These are phyloP conservation scores for Aquilaria sinensis DNA, from an alignment of 345 rosid genomes.

Conservation along the genomic window DNA sequence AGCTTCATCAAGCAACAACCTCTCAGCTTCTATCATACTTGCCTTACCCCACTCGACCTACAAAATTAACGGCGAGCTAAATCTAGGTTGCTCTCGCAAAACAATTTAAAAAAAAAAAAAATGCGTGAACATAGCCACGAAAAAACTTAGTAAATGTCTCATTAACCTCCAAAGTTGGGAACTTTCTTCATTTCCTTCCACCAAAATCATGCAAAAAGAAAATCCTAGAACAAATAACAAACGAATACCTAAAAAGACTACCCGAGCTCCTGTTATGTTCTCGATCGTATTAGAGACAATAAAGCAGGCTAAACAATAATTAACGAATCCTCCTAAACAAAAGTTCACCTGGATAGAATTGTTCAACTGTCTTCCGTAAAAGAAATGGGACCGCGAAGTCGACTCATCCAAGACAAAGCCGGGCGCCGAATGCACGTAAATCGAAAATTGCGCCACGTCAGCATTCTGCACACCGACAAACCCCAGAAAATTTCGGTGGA, in stretches of 20 bases:
- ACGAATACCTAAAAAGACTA: too few relatives aligned
- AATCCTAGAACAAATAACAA: neutral
- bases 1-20: slow-evolving; percentile 66
- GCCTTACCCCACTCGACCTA: slow-evolving; percentile 92
- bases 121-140: too few relatives aligned
- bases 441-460: slow-evolving; percentile 55
- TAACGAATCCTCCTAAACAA: neutral
- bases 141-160: neutral
- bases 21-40: slow-evolving; percentile 87
- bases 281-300: too few relatives aligned
- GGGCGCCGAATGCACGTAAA: slow-evolving; percentile 71
- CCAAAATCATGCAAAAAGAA: too few relatives aligned
- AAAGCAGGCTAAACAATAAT: neutral
- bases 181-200: neutral
- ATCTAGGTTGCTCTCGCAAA: slow-evolving; percentile 4
- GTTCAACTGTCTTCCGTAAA: slow-evolving; percentile 62
- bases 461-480: slow-evolving; percentile 34
- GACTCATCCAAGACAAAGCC: slow-evolving; percentile 70
- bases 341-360: slow-evolving; percentile 55
- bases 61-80: neutral
- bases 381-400: slow-evolving; percentile 64
- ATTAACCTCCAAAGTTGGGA: neutral
- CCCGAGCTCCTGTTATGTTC: too few relatives aligned
- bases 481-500: neutral
- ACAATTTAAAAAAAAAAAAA: neutral